These are phyloP conservation scores for Nothomitra cinnamomea DNA, from an alignment of 2,329 filamentous ascomycete genomes.

Conservation along the genomic window DNA sequence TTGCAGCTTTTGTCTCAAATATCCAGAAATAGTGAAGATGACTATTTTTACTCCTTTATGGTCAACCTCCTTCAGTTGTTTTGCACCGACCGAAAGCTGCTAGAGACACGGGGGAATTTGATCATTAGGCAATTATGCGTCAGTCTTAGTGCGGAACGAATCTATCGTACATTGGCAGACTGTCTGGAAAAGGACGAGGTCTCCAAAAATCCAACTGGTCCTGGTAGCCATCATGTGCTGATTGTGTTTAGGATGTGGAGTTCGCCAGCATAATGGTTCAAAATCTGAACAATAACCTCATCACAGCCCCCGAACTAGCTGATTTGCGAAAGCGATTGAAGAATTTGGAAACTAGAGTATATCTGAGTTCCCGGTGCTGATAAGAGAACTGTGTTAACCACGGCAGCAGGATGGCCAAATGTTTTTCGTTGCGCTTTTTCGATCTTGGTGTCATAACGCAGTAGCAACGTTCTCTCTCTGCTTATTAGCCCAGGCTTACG, in stretches of 20 bases:
- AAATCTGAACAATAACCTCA: constrained; percentile 96
- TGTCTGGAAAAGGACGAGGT: constrained; percentile 89
- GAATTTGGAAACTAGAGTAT: constrained; percentile 72
- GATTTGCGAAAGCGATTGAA: constrained; percentile 80
- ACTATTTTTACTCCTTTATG: constrained; percentile 98
- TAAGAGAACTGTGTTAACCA: not conserved
- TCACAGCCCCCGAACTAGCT: constrained; percentile 84
- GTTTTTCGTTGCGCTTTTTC: constrained; percentile 86
- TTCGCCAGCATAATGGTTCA: constrained; percentile 99
- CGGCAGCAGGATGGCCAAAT: constrained; percentile 66
- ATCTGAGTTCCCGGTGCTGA: not conserved
- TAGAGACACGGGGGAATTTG: constrained; percentile 85
- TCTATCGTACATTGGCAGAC: constrained; percentile 88
- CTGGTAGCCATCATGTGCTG: not conserved
- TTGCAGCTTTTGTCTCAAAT: constrained; percentile 89
- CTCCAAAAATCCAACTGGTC: not conserved
- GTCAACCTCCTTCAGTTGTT: constrained; percentile 89
- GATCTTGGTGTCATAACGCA: constrained; percentile 96
- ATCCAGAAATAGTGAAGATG: constrained; percentile 88
- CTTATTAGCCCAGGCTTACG: constrained; percentile 88
- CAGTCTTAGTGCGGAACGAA: constrained; percentile 81
- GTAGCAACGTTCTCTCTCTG: constrained; percentile 95
- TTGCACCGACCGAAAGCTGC: constrained; percentile 75
- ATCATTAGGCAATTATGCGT: constrained; percentile 93
- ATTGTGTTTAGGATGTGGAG: constrained; percentile 51